Conservation (phyloP, 352 stramenopile genomes). For the Pythium oligandrum region DNA sequence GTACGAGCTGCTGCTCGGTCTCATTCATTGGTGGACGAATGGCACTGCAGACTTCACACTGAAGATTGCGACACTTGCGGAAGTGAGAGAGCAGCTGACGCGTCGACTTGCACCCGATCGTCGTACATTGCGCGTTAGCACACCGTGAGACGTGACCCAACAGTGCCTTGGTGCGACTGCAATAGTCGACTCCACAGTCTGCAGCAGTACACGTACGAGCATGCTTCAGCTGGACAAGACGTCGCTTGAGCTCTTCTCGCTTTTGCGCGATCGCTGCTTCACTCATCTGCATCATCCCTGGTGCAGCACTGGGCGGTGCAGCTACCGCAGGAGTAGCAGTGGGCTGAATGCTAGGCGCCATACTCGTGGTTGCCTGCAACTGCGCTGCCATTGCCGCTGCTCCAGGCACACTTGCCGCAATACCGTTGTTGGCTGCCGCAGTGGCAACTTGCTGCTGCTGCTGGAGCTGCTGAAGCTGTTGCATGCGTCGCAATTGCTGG, state of each 20-base stretch:
- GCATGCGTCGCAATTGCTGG: constrained; percentile 77
- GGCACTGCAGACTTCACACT: constrained; percentile 83
- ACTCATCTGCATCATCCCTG: constrained; percentile 67
- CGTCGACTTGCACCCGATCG: constrained; percentile 85
- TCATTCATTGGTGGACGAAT: constrained; percentile 88
- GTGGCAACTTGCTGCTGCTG: constrained; percentile 57
- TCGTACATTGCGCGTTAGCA: constrained; percentile 81
- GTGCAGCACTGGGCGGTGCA: constrained; percentile 16
- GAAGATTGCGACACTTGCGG: constrained; percentile 82
- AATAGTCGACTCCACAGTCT: constrained; percentile 80
- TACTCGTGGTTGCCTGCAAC: constrained; percentile 15
- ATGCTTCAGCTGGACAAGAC: constrained; percentile 85
- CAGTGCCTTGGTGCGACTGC: constrained; percentile 72
- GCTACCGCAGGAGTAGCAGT: constrained; percentile 11
- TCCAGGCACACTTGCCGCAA: constrained; percentile 25
- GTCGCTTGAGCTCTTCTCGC: constrained; percentile 78
- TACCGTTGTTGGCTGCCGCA: constrained; percentile 22
- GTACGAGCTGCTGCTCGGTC: constrained; percentile 78
- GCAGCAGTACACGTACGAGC: constrained; percentile 71
- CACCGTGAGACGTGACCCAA: constrained; percentile 79
- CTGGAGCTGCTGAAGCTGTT: constrained; percentile 60
- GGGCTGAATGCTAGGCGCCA: constrained; percentile 3
- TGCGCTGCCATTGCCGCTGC: constrained; percentile 23
- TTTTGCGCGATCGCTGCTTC: constrained; percentile 82
- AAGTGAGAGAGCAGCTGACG: constrained; percentile 84